These are phyloP conservation scores for Jatropha podagrica DNA, from an alignment of 441 rosid genomes.

Conservation along the genomic window DNA sequence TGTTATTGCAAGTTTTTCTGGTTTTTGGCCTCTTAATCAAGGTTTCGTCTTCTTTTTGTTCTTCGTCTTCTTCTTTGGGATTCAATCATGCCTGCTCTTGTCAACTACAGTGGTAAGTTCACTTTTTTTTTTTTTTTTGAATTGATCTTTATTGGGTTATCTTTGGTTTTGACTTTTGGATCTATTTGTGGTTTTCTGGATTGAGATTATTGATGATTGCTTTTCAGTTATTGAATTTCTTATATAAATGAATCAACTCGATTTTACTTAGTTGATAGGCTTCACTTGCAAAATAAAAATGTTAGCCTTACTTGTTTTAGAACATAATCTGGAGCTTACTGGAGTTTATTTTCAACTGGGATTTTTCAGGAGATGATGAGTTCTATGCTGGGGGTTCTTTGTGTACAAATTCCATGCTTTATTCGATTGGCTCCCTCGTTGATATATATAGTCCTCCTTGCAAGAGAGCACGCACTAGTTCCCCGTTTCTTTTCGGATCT, in stretches of 20 bases:
- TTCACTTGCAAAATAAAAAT: background rate
- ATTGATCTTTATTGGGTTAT: slow-evolving; percentile 1
- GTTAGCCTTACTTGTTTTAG: background rate
- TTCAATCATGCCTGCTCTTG: slow-evolving; percentile 64
- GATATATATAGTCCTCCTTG: slow-evolving; percentile 63
- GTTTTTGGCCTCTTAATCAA: slow-evolving; percentile 23
- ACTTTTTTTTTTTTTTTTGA: background rate
- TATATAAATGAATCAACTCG: background rate
- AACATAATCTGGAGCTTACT: slow-evolving; percentile 20
- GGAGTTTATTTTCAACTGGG: slow-evolving; percentile 18
- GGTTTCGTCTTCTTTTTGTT: slow-evolving; percentile 20
- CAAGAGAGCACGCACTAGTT: slow-evolving; percentile 64
- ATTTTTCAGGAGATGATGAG: slow-evolving; percentile 60
- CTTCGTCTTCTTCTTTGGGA: slow-evolving; percentile 12
- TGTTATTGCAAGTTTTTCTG: slow-evolving; percentile 11
- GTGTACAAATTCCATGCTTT: slow-evolving; percentile 37
- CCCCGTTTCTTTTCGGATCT: slow-evolving; percentile 39
- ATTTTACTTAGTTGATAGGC: background rate
- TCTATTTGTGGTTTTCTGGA: slow-evolving; percentile 6
- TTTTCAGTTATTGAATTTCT: background rate
- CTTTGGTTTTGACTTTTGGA: background rate
- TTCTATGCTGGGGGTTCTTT: slow-evolving; percentile 50
- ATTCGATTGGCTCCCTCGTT: slow-evolving; percentile 41
- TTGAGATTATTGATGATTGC: background rate
- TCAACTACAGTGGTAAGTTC: slow-evolving; percentile 53